These are phyloP conservation scores for Acorus gramineus DNA, from an alignment of 106 monocot species.

Conservation along the genomic window DNA sequence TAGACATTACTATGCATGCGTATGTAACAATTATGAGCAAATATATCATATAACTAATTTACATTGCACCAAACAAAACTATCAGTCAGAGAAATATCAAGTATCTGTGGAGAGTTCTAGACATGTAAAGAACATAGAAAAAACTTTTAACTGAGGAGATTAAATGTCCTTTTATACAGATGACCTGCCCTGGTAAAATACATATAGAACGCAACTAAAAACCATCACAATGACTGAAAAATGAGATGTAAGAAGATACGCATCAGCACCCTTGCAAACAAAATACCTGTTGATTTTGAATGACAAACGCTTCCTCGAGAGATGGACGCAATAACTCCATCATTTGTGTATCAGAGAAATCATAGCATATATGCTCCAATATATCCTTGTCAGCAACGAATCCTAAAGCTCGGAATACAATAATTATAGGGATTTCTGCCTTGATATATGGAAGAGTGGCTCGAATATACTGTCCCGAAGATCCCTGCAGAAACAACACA, in stretches of 20 bases:
- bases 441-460: conserved; percentile 96
- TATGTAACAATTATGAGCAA: too few species aligned
- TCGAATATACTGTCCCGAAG: conserved; percentile 94
- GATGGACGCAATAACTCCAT: conserved; percentile 95
- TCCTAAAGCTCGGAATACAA: conserved; percentile 88
- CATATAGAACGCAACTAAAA: background rate
- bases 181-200: background rate
- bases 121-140: too few species aligned
- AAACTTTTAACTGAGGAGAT: too few species aligned
- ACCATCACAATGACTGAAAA: background rate
- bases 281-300: conserved; percentile 95
- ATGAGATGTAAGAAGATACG: background rate
- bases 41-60: too few species aligned
- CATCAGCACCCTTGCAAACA: background rate
- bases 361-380: conserved; percentile 95
- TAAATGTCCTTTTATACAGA: too few species aligned
- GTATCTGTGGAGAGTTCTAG: too few species aligned
- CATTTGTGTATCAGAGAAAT: conserved; percentile 96
- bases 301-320: conserved; percentile 96
- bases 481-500: conserved; percentile 43
- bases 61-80: too few species aligned
- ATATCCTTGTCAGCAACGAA: conserved; percentile 99
- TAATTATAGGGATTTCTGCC: conserved; percentile 94
- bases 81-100: too few species aligned
- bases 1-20: too few species aligned